These are phyloP conservation scores for Ogataea nakhonphanomensis DNA, from an alignment of 805 yeast genomes.

Conservation along the genomic window DNA sequence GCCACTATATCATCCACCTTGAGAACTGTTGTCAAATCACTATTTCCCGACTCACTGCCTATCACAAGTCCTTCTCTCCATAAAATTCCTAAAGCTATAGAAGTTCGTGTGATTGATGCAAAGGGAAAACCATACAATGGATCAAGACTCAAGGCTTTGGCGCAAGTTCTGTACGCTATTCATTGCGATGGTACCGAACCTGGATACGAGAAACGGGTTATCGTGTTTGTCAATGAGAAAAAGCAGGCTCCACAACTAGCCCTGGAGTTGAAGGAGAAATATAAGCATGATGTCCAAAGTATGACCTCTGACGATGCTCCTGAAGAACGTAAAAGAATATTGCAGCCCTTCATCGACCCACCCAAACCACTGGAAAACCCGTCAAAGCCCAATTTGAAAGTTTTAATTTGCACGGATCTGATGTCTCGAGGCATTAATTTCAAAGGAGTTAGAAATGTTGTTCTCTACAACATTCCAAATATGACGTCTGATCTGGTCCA, in stretches of 20 bases:
- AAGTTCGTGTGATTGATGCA: slow-evolving; percentile 73
- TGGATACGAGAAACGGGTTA: slow-evolving; percentile 70
- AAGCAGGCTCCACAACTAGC: slow-evolving; percentile 59
- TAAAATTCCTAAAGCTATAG: slow-evolving; percentile 73
- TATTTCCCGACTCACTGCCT: slow-evolving; percentile 64
- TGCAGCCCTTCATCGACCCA: slow-evolving; percentile 62
- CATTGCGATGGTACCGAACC: slow-evolving; percentile 78
- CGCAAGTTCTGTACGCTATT: slow-evolving; percentile 85
- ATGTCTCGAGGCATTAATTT: slow-evolving; percentile 90
- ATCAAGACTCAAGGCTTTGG: slow-evolving; percentile 77
- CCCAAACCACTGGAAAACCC: slow-evolving; percentile 43
- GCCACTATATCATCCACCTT: slow-evolving; percentile 88
- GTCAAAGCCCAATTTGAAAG: slow-evolving; percentile 44
- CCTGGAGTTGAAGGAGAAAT: slow-evolving; percentile 44
- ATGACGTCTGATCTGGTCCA: slow-evolving; percentile 85
- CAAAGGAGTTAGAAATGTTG: slow-evolving; percentile 72
- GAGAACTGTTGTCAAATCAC: slow-evolving; percentile 51
- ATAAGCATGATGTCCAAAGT: slow-evolving; percentile 59
- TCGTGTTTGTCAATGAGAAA: slow-evolving; percentile 81
- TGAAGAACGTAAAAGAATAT: slow-evolving; percentile 54
- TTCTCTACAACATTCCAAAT: slow-evolving; percentile 81
- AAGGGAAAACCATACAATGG: slow-evolving; percentile 77
- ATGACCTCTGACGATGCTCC: slow-evolving; percentile 64
- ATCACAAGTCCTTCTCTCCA: slow-evolving; percentile 82
- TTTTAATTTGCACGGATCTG: slow-evolving; percentile 83